Base-by-base conservation (phyloP, 495 filamentous ascomycete species). In the Filosporella fistucella region DNA sequence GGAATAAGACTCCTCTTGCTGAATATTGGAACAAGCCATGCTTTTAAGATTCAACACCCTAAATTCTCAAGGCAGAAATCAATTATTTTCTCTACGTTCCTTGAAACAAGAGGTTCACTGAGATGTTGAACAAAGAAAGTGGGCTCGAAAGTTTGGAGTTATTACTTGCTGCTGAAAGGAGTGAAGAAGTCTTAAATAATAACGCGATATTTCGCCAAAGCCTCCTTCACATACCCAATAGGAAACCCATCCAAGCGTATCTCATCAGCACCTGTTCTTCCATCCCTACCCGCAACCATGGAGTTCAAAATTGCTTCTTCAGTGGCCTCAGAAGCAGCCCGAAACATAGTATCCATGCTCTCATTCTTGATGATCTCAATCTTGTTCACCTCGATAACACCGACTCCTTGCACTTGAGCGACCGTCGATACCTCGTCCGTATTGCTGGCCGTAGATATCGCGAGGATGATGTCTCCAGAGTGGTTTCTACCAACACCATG, bases 291-390 rank as follows among this genome's bases (percentile, higher is more conserved):
- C 4, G 39, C 56, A 42, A 58, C 29, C 28, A 61, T 49, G 11
- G 55, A 55, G 28, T 61, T 58, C 40, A 61, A 41, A 17, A 61
- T 57, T 11, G 58, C 58, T 32, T 61, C 58, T 39, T 61, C 58
- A 3, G 58, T 61, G 3, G 43, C 54, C 29, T 61, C 58, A 12
- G 47, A 48, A 18, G 51, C 54, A 8, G 54, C 58, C 11, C 36
- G 28, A 28, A 61, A 61, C 47, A 61, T 50, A 2, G 42, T 39
- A 18, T 61, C 51, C 1, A 61, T 49, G 25, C 56, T 58, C 33
- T 58, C 56, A 29, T 58, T 58, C 43, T 49, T 58, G 35, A 58
- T 54, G 32, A 55, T 55, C 5, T 48, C 35, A 21, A 58, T 55
- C 17, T 49, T 25, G 28, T 58, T 55, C 4, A 22, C 26, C 21